Conservation (phyloP, 75 land plant species). For the Selaginella tamariscina region DNA sequence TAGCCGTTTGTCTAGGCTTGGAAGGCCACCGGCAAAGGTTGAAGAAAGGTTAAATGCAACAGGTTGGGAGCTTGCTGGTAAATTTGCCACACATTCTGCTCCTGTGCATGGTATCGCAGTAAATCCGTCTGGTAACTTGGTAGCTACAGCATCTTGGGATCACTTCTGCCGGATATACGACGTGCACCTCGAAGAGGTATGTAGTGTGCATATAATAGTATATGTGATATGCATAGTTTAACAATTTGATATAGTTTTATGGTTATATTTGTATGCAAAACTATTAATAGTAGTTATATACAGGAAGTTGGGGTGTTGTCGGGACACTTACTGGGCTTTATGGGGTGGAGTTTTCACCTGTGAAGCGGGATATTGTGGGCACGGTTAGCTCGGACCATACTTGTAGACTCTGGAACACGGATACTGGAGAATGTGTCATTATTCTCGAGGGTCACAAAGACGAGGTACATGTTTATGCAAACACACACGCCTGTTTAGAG, state of each 20-base stretch:
- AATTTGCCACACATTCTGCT: conserved; percentile 29
- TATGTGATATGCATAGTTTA: no score
- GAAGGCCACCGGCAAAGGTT: conserved; percentile 24
- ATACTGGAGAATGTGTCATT: conserved; percentile 26
- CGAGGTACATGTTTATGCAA: conserved; percentile 22
- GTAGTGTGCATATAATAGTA: no score
- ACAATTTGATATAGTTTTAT: no score
- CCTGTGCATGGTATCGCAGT: conserved; percentile 41
- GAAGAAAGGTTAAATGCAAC: conserved; percentile 24
- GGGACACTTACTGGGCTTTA: conserved; percentile 30
- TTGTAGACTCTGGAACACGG: conserved; percentile 31
- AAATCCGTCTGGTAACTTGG: conserved; percentile 29
- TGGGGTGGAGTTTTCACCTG: conserved; percentile 33
- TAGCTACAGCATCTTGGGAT: conserved; percentile 38
- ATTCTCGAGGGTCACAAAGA: conserved; percentile 34
- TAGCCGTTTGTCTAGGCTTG: conserved; percentile 15
- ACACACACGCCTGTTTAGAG: no score
- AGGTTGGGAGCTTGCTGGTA: conserved; percentile 30
- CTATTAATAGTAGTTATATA: no score
- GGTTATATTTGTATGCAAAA: no score
- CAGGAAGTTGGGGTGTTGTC: conserved; percentile 33
- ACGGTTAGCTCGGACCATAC: conserved; percentile 36
- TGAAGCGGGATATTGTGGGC: conserved; percentile 31
- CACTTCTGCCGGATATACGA: conserved; percentile 32
- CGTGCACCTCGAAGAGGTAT: conserved; percentile 27